These are phyloP conservation scores for Pyrenula aspistea DNA, from an alignment of 495 filamentous ascomycete species.

Conservation along the genomic window DNA sequence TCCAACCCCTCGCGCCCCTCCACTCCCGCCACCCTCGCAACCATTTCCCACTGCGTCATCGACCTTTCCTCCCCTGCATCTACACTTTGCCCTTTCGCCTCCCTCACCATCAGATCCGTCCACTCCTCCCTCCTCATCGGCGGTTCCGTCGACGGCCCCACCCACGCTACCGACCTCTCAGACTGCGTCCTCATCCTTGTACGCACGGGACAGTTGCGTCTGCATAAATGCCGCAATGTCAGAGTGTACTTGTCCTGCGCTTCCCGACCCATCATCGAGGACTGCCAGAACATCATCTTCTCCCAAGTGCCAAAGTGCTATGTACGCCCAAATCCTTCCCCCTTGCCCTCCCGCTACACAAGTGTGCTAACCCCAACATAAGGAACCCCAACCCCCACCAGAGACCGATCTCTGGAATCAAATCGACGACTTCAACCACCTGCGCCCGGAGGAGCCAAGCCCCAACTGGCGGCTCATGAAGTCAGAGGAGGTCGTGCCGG, in stretches of 20 bases:
- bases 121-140: slow-evolving; percentile 58
- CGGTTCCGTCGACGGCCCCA: slow-evolving; percentile 64
- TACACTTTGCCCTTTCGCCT: slow-evolving; percentile 55
- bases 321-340: slow-evolving; percentile 32
- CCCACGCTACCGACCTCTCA: slow-evolving; percentile 66
- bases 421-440: slow-evolving; percentile 96
- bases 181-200: slow-evolving; percentile 61
- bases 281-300: slow-evolving; percentile 69
- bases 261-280: slow-evolving; percentile 88
- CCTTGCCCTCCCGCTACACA: too few relatives aligned
- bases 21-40: slow-evolving; percentile 59
- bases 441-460: slow-evolving; percentile 69
- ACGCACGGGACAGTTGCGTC: slow-evolving; percentile 69
- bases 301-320: slow-evolving; percentile 57
- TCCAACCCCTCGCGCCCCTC: slow-evolving; percentile 51
- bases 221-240: slow-evolving; percentile 73
- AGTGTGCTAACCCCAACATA: too few relatives aligned
- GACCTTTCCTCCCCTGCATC: slow-evolving; percentile 58
- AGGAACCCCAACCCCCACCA: slow-evolving; percentile 24
- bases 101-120: slow-evolving; percentile 60
- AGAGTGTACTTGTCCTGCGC: slow-evolving; percentile 71
- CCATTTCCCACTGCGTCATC: slow-evolving; percentile 61
- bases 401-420: slow-evolving; percentile 65
- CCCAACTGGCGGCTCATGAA: slow-evolving; percentile 76
- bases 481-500: slow-evolving; percentile 43